phyloP scores from a whole-genome alignment of 805 yeast genomes.

The Yarrowia bubula region DNA sequence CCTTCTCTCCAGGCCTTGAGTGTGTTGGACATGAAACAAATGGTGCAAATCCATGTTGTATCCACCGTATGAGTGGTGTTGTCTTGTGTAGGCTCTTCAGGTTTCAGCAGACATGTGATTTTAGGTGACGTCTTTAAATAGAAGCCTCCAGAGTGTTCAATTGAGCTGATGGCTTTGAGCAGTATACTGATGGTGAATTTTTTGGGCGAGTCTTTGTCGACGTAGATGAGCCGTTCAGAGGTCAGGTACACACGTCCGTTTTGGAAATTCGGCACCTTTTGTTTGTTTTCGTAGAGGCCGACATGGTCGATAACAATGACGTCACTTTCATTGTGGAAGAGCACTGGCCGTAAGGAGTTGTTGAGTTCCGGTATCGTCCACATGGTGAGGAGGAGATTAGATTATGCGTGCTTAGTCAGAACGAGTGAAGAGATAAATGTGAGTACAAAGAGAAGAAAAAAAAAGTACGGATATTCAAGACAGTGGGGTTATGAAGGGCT shows the following conservation, averaged over 20 bases:
- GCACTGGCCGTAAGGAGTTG: conserved; percentile 17
- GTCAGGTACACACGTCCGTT: conserved; percentile 80
- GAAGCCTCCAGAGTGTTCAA: conserved; percentile 52
- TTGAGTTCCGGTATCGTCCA: conserved; percentile 15
- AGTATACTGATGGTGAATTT: conserved; percentile 49
- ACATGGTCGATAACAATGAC: conserved; percentile 53
- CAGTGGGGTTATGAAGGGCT: too few relatives aligned
- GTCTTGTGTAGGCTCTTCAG: conserved; percentile 33
- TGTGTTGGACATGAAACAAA: conserved; percentile 71
- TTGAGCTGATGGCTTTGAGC: conserved; percentile 43
- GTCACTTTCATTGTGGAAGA: conserved; percentile 47
- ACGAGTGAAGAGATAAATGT: too few relatives aligned
- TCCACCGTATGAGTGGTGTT: not conserved
- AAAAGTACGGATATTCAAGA: too few relatives aligned
- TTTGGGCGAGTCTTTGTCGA: conserved; percentile 51
- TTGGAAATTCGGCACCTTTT: conserved; percentile 62
- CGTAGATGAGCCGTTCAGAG: conserved; percentile 65
- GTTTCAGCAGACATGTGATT: conserved; percentile 45
- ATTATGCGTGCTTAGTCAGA: conserved; percentile 11
- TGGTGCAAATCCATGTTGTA: conserved; percentile 78
- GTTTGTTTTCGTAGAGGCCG: conserved; percentile 73
- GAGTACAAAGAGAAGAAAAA: too few relatives aligned
- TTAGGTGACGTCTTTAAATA: conserved; percentile 72
- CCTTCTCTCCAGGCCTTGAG: conserved; percentile 36
- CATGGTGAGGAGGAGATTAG: not conserved